phyloP scores from a whole-genome alignment of 2,329 filamentous ascomycete genomes.

The Waltergamsia citrina region DNA sequence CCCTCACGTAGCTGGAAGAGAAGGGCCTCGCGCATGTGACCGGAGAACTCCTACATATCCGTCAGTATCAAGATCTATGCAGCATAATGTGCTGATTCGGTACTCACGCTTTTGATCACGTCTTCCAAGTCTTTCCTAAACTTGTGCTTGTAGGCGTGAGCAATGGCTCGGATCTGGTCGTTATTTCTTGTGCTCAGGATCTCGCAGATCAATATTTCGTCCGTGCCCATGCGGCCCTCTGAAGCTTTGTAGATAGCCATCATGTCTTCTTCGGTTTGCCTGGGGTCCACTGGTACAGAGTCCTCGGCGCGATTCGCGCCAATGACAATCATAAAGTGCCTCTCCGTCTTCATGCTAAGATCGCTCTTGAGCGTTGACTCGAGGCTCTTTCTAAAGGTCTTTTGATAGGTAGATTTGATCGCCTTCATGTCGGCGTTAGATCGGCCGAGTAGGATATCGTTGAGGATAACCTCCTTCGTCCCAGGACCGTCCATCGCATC shows the following conservation, averaged over 20 bases:
- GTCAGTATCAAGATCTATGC: background rate
- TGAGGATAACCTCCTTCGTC: conserved; percentile 78
- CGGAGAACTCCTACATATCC: conserved; percentile 60
- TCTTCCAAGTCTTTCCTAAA: conserved; percentile 63
- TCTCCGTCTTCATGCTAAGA: conserved; percentile 76
- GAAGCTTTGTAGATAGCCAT: conserved; percentile 69
- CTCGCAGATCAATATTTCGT: conserved; percentile 68
- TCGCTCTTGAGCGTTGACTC: conserved; percentile 68
- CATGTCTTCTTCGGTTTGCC: conserved; percentile 67
- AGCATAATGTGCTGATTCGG: background rate
- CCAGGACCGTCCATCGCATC: conserved; percentile 69
- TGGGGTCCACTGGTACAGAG: conserved; percentile 59
- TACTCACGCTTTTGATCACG: conserved; percentile 58
- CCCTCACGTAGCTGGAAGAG: conserved; percentile 71
- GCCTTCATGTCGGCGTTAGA: conserved; percentile 81
- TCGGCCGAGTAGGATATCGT: conserved; percentile 74
- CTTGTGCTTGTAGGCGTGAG: conserved; percentile 61
- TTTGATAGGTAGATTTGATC: conserved; percentile 73
- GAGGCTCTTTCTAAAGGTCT: conserved; percentile 55
- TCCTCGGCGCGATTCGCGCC: conserved; percentile 70
- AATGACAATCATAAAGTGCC: conserved; percentile 76
- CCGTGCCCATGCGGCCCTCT: conserved; percentile 62
- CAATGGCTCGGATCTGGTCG: conserved; percentile 75
- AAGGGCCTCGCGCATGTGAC: conserved; percentile 84
- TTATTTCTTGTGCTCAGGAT: conserved; percentile 70